Conservation (phyloP, 1,284 basidiomycete species). For the Rhodotorula sp. region DNA sequence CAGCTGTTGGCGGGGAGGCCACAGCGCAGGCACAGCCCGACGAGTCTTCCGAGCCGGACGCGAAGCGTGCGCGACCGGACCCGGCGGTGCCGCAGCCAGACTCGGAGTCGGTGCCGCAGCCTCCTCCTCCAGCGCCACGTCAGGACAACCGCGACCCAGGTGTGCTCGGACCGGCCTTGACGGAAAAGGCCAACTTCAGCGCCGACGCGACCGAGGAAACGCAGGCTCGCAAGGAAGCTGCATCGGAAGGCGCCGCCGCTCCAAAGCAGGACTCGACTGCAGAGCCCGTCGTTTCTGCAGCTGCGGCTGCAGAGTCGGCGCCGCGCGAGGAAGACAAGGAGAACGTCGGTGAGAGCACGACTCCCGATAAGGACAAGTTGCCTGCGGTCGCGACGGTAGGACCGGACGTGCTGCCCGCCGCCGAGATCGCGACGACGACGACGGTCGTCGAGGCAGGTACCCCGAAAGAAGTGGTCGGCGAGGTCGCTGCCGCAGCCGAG, state of each 20-base stretch:
- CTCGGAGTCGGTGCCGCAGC: not conserved
- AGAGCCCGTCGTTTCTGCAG: not conserved
- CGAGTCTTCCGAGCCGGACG: slow-evolving; percentile 11
- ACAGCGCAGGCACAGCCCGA: not conserved
- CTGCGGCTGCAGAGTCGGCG: not conserved
- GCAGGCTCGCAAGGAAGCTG: not conserved
- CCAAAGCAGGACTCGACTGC: not conserved
- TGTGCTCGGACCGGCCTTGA: not conserved
- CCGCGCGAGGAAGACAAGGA: not conserved
- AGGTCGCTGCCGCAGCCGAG: too few relatives aligned
- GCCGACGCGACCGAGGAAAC: not conserved
- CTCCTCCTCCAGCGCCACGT: not conserved
- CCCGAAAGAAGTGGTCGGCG: too few relatives aligned
- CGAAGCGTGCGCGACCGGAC: slow-evolving; percentile 10
- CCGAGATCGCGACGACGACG: not conserved
- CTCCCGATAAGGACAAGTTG: not conserved
- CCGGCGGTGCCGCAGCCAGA: not conserved
- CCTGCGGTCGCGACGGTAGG: not conserved
- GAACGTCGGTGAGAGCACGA: not conserved
- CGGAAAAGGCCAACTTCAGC: not conserved
- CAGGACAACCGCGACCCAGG: too few relatives aligned
- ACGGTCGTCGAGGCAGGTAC: not conserved
- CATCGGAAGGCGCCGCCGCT: not conserved
- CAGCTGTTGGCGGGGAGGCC: not conserved
- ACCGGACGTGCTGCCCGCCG: not conserved